phyloP scores from a whole-genome alignment of 23 red algal genomes.

The Cyanidium caldarium region DNA sequence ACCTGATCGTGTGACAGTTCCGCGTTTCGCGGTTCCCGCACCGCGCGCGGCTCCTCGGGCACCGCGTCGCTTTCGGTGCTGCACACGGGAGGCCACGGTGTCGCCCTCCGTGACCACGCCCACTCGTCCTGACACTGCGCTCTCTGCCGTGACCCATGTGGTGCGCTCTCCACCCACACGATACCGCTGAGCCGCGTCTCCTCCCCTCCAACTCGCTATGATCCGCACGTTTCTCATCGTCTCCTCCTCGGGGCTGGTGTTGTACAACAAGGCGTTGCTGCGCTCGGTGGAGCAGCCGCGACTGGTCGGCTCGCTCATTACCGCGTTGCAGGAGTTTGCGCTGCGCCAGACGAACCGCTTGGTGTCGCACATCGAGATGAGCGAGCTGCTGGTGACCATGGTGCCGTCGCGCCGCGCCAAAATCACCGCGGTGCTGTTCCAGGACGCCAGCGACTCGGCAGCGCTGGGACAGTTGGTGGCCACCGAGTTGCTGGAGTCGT shows the following conservation, averaged over 20 bases:
- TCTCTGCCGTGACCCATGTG: too few relatives aligned
- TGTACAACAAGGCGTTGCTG: background rate
- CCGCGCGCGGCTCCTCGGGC: too few relatives aligned
- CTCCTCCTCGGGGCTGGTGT: background rate
- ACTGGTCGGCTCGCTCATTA: background rate
- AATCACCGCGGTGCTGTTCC: background rate
- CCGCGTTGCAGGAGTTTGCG: background rate
- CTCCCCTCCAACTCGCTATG: too few relatives aligned
- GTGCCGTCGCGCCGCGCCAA: background rate
- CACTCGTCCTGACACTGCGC: too few relatives aligned
- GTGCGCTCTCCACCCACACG: too few relatives aligned
- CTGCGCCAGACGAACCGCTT: background rate
- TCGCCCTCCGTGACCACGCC: too few relatives aligned
- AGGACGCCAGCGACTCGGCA: background rate
- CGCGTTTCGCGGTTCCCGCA: too few relatives aligned
- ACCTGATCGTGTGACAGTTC: too few relatives aligned
- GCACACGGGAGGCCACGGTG: too few relatives aligned
- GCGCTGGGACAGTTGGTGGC: background rate
- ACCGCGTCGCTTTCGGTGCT: too few relatives aligned
- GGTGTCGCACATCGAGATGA: background rate
- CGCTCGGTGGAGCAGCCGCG: background rate
- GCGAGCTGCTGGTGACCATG: background rate
- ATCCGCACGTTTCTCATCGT: slow-evolving; percentile 2
- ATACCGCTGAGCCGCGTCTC: too few relatives aligned
- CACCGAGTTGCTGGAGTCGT: background rate